These are phyloP conservation scores for Dictyostelium intermedium DNA, from an alignment of 78 protist genomes.

Conservation along the genomic window DNA sequence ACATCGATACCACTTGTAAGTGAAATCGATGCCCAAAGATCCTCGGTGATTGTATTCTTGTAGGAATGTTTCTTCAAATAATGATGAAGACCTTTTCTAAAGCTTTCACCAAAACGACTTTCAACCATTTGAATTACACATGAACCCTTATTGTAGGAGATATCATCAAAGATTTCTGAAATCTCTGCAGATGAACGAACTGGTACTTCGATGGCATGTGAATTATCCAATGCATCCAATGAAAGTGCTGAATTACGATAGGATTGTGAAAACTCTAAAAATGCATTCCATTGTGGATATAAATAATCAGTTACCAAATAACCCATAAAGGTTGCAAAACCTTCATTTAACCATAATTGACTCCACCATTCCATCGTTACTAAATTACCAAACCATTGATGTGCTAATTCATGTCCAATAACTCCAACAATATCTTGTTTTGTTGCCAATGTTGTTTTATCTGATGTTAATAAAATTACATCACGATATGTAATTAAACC, in stretches of 20 bases:
- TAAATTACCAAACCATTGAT: conserved; percentile 96
- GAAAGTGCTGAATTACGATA: conserved; percentile 72
- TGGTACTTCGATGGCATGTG: conserved; percentile 96
- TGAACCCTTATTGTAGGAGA: conserved; percentile 87
- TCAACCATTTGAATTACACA: conserved; percentile 91
- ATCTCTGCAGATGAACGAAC: conserved; percentile 81
- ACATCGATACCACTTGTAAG: conserved; percentile 20
- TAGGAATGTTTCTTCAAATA: conserved; percentile 85
- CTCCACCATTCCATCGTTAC: conserved; percentile 99
- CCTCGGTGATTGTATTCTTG: conserved; percentile 87
- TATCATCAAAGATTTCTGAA: conserved; percentile 94
- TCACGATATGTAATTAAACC: conserved; percentile 92
- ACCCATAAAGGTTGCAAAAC: conserved; percentile 91
- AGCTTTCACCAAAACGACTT: conserved; percentile 80
- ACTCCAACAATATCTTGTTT: conserved; percentile 69
- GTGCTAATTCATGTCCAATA: conserved; percentile 83
- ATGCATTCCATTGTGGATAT: conserved; percentile 91
- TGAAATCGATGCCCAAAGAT: conserved; percentile 93
- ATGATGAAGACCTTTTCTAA: conserved; percentile 85
- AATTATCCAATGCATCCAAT: conserved; percentile 84
- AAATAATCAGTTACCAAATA: conserved; percentile 74
- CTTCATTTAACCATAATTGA: conserved; percentile 95
- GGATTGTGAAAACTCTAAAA: conserved; percentile 65
- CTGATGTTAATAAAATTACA: conserved; percentile 75
- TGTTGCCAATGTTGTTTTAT: background rate